Conservation (phyloP, 805 yeast species). For the Candida nitratophila region DNA sequence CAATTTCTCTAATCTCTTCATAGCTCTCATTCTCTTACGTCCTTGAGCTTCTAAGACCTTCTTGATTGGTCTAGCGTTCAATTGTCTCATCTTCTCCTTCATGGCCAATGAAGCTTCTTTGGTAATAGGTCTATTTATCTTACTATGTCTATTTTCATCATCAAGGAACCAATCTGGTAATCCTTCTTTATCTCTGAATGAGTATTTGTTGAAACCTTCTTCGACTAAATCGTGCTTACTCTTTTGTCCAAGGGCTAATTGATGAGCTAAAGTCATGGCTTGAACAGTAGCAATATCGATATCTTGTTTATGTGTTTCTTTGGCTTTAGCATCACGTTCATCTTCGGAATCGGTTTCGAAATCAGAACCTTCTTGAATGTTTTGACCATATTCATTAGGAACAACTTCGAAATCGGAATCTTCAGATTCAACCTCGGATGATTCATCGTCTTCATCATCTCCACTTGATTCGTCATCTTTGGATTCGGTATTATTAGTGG, state of each 20-base stretch:
- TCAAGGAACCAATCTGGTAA: slow-evolving; percentile 97
- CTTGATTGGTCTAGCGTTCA: slow-evolving; percentile 97
- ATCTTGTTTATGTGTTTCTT: slow-evolving; percentile 46
- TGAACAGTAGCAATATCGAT: slow-evolving; percentile 87
- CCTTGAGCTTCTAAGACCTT: slow-evolving; percentile 98
- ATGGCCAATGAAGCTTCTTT: slow-evolving; percentile 84
- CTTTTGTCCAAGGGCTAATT: slow-evolving; percentile 84
- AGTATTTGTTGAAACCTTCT: slow-evolving; percentile 86
- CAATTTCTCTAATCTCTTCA: slow-evolving; percentile 76
- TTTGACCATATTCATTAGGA: slow-evolving; percentile 30
- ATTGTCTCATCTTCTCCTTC: slow-evolving; percentile 65
- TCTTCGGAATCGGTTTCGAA: slow-evolving; percentile 45
- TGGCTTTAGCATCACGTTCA: slow-evolving; percentile 37
- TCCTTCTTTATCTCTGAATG: slow-evolving; percentile 86
- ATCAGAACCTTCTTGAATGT: slow-evolving; percentile 32
- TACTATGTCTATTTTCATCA: slow-evolving; percentile 83
- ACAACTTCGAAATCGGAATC: slow-evolving; percentile 39
- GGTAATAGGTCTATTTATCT: slow-evolving; percentile 84
- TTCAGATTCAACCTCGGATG: slow-evolving; percentile 15
- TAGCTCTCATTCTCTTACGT: slow-evolving; percentile 90
- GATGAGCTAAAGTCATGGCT: slow-evolving; percentile 97
- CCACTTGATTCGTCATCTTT: slow-evolving; percentile 3
- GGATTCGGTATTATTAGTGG: no score
- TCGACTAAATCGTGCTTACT: slow-evolving; percentile 80
- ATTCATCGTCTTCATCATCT: slow-evolving; percentile 1